These are phyloP conservation scores for Termitomyces sp. DNA, from an alignment of 768 basidiomycete species.

Conservation along the genomic window DNA sequence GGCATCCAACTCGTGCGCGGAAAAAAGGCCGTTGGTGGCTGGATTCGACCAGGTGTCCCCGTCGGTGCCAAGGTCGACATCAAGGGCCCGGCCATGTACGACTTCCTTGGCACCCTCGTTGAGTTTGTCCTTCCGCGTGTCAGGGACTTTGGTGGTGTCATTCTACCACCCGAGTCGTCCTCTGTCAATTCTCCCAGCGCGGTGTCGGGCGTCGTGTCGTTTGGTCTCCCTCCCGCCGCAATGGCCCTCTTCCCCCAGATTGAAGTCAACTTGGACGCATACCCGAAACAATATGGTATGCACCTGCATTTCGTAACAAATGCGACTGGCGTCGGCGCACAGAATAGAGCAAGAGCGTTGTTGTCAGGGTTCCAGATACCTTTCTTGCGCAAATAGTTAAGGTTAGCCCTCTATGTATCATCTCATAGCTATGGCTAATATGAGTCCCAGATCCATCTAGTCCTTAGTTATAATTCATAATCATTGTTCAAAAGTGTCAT, in stretches of 20 bases:
- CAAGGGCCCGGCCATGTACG: conserved; percentile 91
- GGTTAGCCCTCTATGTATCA: background rate
- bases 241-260: conserved; percentile 95
- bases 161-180: conserved; percentile 72
- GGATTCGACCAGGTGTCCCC: conserved; percentile 81
- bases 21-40: conserved; percentile 71
- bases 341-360: conserved; percentile 82
- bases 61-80: conserved; percentile 89
- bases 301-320: conserved; percentile 94
- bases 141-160: conserved; percentile 84
- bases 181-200: conserved; percentile 69
- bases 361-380: conserved; percentile 92
- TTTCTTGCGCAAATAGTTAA: conserved; percentile 49
- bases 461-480: background rate
- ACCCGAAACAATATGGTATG: conserved; percentile 85
- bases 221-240: conserved; percentile 81
- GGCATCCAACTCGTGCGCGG: conserved; percentile 80
- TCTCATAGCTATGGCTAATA: background rate
- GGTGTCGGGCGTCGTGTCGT: conserved; percentile 83
- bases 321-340: conserved; percentile 82
- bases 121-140: conserved; percentile 96
- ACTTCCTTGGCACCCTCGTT: conserved; percentile 81
- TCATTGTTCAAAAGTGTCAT: no score
- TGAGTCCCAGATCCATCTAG: background rate
- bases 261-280: conserved; percentile 89